These are phyloP conservation scores for Fusarium annulatum DNA, from an alignment of 2,329 filamentous ascomycete species.

Conservation along the genomic window DNA sequence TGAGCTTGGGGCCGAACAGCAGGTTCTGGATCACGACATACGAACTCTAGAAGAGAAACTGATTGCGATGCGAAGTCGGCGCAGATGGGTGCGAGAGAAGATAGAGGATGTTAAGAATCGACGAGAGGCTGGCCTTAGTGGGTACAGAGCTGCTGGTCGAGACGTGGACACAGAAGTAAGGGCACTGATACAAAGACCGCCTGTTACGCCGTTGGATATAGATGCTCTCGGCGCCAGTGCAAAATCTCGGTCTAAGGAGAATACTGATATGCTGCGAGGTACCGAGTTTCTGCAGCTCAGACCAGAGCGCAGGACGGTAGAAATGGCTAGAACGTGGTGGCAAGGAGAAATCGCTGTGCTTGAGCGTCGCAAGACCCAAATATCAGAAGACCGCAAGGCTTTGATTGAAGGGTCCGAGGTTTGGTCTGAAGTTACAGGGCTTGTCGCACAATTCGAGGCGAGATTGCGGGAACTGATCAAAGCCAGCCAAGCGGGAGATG, in stretches of 20 bases:
- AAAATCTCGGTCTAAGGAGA: slow-evolving; percentile 24
- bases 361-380: slow-evolving; percentile 63
- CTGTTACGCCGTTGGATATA: slow-evolving; percentile 63
- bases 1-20: slow-evolving; percentile 66
- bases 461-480: slow-evolving; percentile 68
- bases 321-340: slow-evolving; percentile 80
- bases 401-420: slow-evolving; percentile 74
- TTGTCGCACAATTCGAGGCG: slow-evolving; percentile 73
- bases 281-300: slow-evolving; percentile 69
- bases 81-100: slow-evolving; percentile 67
- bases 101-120: slow-evolving; percentile 73
- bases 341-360: slow-evolving; percentile 69
- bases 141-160: slow-evolving; percentile 74
- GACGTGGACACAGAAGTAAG: slow-evolving; percentile 73
- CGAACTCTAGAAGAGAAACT: slow-evolving; percentile 72
- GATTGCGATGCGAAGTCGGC: slow-evolving; percentile 67
- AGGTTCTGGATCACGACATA: slow-evolving; percentile 70
- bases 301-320: slow-evolving; percentile 72
- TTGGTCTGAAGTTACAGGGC: slow-evolving; percentile 71
- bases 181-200: slow-evolving; percentile 68
- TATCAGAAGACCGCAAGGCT: slow-evolving; percentile 71
- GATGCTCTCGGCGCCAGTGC: slow-evolving; percentile 51
- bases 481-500: slow-evolving; percentile 43
- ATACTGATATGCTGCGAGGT: slow-evolving; percentile 51
- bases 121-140: slow-evolving; percentile 76